Conservation (phyloP, 306 rosid genomes). For the Citrullus mucosospermus region DNA sequence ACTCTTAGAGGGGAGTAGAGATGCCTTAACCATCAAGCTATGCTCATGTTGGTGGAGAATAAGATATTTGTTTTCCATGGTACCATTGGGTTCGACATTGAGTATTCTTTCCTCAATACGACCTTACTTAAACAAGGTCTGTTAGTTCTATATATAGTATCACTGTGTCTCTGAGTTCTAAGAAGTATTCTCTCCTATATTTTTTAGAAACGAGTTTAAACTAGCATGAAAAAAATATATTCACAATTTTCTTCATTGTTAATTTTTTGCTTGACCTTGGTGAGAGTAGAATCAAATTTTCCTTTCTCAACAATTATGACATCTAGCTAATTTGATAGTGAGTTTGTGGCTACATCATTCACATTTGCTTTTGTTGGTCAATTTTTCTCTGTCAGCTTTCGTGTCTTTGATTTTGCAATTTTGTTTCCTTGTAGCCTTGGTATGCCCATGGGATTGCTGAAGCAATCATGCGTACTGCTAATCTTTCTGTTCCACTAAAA, state of each 20-base stretch:
- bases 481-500: conserved; percentile 87
- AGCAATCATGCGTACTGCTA: conserved; percentile 96
- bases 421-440: conserved; percentile 62
- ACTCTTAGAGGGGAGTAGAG: not conserved
- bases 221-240: not conserved
- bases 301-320: not conserved
- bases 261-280: not conserved
- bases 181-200: not conserved
- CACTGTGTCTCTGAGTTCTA: not conserved
- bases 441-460: conserved; percentile 97
- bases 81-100: not conserved
- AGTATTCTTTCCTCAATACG: not conserved
- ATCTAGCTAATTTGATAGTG: not conserved
- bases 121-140: no score
- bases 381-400: not conserved
- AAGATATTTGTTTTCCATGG: not conserved
- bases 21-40: no score
- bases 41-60: not conserved
- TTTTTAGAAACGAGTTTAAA: not conserved
- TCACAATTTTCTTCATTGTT: not conserved
- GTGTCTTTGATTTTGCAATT: conserved; percentile 9
- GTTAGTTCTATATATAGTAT: not conserved
- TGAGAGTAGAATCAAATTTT: not conserved
- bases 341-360: not conserved
- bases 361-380: not conserved